Evolutionary conservation across 2,329 filamentous ascomycete species (phyloP), one percentile per base, ranked within the genome.

Genomic region (Cytospora paraplurivora): DNA sequence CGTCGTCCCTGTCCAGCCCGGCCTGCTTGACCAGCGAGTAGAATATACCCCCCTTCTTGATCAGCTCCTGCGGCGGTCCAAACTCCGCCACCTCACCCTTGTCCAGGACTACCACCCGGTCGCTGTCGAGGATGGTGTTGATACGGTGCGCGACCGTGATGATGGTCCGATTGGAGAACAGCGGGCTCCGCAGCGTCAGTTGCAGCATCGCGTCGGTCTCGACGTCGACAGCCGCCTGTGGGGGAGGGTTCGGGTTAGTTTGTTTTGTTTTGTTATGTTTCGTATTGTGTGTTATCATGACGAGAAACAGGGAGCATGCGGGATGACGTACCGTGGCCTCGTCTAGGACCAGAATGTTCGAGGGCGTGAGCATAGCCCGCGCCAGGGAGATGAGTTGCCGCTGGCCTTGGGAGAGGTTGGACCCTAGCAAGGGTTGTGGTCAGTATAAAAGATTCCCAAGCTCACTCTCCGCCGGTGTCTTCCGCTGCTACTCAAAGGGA

Each of bases 121-220:
- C 94, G 66, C 84, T 86, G 75, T 90, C 87, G 35, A 99, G 84
- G 71, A 99, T 98, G 12, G 95, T 99, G 79, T 98, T 98, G 80
- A 99, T 96, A 62, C 95, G 89, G 79, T 99, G 95, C 33, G 95
- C 95, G 72, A 99, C 97, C 1, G 95, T 99, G 76, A 99, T 96
- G 76, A 99, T 98, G 44, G 95, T 99, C 60, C 92, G 88, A 76
- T 97, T 92, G 66, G 88, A 84, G 79, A 99, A 99, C 17, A 88
- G 75, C 27, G 85, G 82, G 41, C 84, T 84, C 38, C 87, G 82
- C 62, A 89, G 78, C 33, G 87, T 89, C 55, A 77, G 77, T 77
- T 90, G 87, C 61, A 90, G 78, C 78, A 88, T 79, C 61, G 85
- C 85, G 72, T 90, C 87, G 32, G 87, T 90, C 77, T 89, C 83